Evolutionary conservation across 129 eudicot species (phyloP).

Genomic region (carrot (Daucus carota)): DH1_v3.0 NC_030389.2:31308001-31308500

Average conservation of each 20-base stretch:
- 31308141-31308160: too few relatives aligned
- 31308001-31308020: too few relatives aligned
- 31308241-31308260: neutral
- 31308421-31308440: neutral
- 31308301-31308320: slow-evolving; percentile 14
- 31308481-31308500: neutral
- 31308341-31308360: neutral
- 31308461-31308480: neutral
- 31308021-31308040: too few relatives aligned
- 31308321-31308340: slow-evolving; percentile 5
- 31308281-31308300: slow-evolving; percentile 10
- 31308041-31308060: too few relatives aligned
- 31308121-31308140: too few relatives aligned
- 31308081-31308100: too few relatives aligned
- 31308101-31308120: too few relatives aligned
- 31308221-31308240: neutral
- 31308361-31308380: neutral
- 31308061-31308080: too few relatives aligned
- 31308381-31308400: neutral
- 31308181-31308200: neutral
- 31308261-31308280: neutral
- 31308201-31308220: slow-evolving; percentile 14
- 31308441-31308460: neutral
- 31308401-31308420: neutral
- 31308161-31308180: too few relatives aligned